Base-by-base conservation (phyloP, 148 eudicot species). In the Linanthus parryae region DNA sequence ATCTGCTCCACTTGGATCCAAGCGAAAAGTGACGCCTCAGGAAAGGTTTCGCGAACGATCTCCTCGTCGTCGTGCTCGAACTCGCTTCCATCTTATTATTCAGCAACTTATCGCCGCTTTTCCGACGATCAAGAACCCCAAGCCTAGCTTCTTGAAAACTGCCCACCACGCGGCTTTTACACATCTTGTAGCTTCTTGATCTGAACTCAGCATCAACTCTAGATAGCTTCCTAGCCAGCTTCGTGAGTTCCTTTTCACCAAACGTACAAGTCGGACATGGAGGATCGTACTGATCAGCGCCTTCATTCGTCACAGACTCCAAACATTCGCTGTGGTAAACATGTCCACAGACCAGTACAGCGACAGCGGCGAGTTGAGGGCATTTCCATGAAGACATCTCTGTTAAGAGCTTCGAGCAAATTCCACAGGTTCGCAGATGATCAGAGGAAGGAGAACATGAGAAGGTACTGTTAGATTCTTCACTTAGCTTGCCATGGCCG, bases 241-340 rank as follows among this genome's bases (percentile, higher is more conserved):
- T 82, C 69, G 63, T 16, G 22, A 69, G 69, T 64, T 71, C 77
- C 57, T 92, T 92, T 70, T 75, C 96, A 33, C 99, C 99, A 47
- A 77, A 76, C 36, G 96, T 82, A 73, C 99, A 92, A 51, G 84
- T 77, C 0, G 99, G 99, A 63, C 99, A 92, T 20, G 78, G 70
- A 7, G 99, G 99, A 46, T 92, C 99, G 39, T 79, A 92, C 66
- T 92, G 88, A 63, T 73, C 78, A 26, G 70, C 42, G n/a, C n/a
- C n/a, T 38, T 92, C 96, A 22, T 83, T 76, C 3, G 96, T 92
- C 73, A 88, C 78, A 42, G 58, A 61, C 64, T 92, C 99, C 73
- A 92, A 75, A 65, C 99, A 92, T 26, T 92, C 99, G 18, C 87
- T 81, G 57, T 92, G 99, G 62, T 87, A 92, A 26, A 72, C 94